These are phyloP conservation scores for Wickerhamiella hasegawae DNA, from an alignment of 805 yeast genomes.

Conservation along the genomic window DNA sequence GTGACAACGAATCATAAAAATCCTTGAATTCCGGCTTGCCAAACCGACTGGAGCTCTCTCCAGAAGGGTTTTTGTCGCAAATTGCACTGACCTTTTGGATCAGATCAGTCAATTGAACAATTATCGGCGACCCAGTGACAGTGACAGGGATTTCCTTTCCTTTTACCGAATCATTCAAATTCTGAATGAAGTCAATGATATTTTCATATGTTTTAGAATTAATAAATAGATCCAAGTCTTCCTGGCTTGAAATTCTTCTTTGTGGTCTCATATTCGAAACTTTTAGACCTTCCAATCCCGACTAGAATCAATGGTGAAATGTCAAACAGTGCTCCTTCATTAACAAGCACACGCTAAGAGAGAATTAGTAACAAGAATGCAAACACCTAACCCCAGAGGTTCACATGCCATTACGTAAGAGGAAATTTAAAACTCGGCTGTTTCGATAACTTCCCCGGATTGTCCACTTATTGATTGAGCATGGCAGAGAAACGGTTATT, in stretches of 20 bases:
- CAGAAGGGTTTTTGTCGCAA: constrained; percentile 49
- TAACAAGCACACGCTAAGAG: no score
- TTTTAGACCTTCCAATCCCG: no score
- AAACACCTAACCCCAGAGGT: no score
- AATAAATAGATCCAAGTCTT: constrained; percentile 50
- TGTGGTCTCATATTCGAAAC: constrained; percentile 7
- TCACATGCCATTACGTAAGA: no score
- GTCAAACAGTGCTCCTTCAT: no score
- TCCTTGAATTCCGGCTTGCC: constrained; percentile 83
- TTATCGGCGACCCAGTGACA: no score
- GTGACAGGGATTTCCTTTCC: constrained; percentile 33
- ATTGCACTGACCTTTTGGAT: constrained; percentile 32
- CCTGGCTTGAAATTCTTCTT: constrained; percentile 35
- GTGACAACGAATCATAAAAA: constrained; percentile 51
- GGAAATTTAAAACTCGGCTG: no score
- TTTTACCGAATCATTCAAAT: constrained; percentile 45
- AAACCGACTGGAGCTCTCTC: constrained; percentile 57
- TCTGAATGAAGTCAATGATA: constrained; percentile 37
- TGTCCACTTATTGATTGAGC: no score
- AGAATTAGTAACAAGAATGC: no score
- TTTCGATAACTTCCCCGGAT: no score
- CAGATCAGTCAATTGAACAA: constrained; percentile 24
- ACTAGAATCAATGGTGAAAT: no score
- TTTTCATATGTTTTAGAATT: constrained; percentile 33
- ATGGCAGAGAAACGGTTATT: no score